A percentile compares a stretch with the other conserved stretches of the same genome.
These are phyloP conservation scores for Lindgomyces ingoldianus DNA, from an alignment of 495 filamentous ascomycete species.

Conservation along the genomic window DNA sequence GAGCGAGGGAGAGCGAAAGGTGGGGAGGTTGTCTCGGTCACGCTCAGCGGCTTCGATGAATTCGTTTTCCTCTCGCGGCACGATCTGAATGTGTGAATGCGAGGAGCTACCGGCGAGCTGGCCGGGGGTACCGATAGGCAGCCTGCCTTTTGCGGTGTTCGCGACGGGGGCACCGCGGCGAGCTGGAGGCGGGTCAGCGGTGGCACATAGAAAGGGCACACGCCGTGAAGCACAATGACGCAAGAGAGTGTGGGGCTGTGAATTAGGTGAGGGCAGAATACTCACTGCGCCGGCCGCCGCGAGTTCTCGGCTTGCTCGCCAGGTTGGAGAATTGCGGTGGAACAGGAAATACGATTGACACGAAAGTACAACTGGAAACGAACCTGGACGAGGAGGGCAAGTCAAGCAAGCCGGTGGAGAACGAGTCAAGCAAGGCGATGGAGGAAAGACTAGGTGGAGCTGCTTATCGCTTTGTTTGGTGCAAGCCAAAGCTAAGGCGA, in stretches of 20 bases:
- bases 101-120: slow-evolving; percentile 6
- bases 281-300: slow-evolving; percentile 36
- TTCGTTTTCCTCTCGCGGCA: slow-evolving; percentile 16
- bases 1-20: slow-evolving; percentile 26
- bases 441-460: not conserved
- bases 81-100: slow-evolving; percentile 32
- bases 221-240: not conserved
- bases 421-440: not conserved
- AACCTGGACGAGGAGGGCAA: not conserved
- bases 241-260: not conserved
- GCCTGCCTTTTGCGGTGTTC: slow-evolving; percentile 19
- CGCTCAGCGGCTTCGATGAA: not conserved
- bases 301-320: slow-evolving; percentile 23
- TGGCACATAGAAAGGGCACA: not conserved
- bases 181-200: slow-evolving; percentile 13
- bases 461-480: not conserved
- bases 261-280: slow-evolving; percentile 5
- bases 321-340: slow-evolving; percentile 11
- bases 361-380: not conserved
- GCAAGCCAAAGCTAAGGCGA: not conserved
- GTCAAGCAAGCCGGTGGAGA: not conserved
- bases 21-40: slow-evolving; percentile 20
- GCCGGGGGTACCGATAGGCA: slow-evolving; percentile 19
- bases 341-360: not conserved
- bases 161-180: slow-evolving; percentile 33